Base-by-base conservation (phyloP, 2,329 filamentous ascomycete genomes). In the Stagonosporopsis rhizophila region DNA sequence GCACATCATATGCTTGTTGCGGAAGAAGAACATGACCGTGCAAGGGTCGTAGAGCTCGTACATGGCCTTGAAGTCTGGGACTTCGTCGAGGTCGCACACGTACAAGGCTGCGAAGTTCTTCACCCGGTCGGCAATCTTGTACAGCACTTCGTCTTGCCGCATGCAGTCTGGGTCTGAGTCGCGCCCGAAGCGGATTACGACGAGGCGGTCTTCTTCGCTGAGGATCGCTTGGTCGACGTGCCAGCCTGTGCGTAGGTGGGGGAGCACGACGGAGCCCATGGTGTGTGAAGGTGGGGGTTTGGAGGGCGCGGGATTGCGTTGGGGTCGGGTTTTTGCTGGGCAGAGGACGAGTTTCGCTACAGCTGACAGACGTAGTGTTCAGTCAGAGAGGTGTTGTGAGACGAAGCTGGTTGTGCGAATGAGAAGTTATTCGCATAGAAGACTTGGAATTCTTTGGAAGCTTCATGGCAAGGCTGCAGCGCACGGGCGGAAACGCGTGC, bases 1-100 rank as follows among this genome's bases (percentile, higher is more conserved):
- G 76, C 90, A 92, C 90, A 96, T 96, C 87, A 98, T 98, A 79
- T 97, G 92, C 77, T 99, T 99, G 77, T 99, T 99, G 60, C 94
- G 87, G 82, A 93, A 96, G 83, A 96, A 96, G 82, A 91, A 96
- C 90, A 97, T 97, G 77, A 98, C 88, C 3, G 95, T 96, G 80
- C 93, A 91, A 0, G 92, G 88, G 74, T 99, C 91, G 81, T 95
- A 93, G 6, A 93, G 82, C 74, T 92, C 75, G 82, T 97, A 97
- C 94, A 98, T 98, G 71, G 90, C 87, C 75, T 95, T 97, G 82
- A 96, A 97, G 76, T 76, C 74, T 0, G 74, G 75, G 6, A 76
- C 74, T 39, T 76, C 72, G 73, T 96, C 91, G 69, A 96, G 88
- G 75, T 98, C 93, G 83, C 93, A 97, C 49, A 77, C 65, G 79